Conservation (phyloP, 208 protist genomes). For the Zelonia costaricensis region DNA sequence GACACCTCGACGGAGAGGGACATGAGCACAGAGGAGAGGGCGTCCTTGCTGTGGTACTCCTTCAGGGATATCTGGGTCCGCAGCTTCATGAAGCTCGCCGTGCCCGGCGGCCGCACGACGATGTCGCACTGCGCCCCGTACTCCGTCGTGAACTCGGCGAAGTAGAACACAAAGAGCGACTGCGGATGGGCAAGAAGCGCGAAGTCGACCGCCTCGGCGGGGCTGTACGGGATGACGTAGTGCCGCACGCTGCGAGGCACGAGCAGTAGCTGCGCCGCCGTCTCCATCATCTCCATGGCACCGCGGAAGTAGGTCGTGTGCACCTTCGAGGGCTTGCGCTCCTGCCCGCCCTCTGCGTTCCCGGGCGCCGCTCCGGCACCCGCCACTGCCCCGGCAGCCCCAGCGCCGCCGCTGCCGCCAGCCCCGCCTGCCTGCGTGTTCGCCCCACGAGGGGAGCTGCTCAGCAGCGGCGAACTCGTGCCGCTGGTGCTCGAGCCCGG, state of each 20-base stretch:
- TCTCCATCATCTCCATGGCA: slow-evolving; percentile 81
- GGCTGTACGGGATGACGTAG: slow-evolving; percentile 60
- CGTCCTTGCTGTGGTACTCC: slow-evolving; percentile 50
- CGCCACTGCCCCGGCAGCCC: background rate
- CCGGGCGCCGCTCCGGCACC: background rate
- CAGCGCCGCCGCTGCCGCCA: background rate
- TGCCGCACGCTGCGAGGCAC: slow-evolving; percentile 32
- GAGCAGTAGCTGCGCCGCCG: slow-evolving; percentile 53
- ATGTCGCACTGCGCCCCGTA: slow-evolving; percentile 65
- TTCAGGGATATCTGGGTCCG: slow-evolving; percentile 62
- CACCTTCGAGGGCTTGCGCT: slow-evolving; percentile 38
- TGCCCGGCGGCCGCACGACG: slow-evolving; percentile 66
- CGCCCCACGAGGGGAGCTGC: slow-evolving; percentile 1
- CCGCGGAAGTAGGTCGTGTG: slow-evolving; percentile 53
- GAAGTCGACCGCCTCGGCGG: slow-evolving; percentile 82
- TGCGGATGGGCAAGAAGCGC: slow-evolving; percentile 64
- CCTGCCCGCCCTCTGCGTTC: slow-evolving; percentile 16
- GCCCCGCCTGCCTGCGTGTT: background rate
- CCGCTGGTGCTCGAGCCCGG: background rate
- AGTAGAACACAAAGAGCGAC: slow-evolving; percentile 90
- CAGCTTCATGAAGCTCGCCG: slow-evolving; percentile 55
- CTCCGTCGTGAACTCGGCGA: slow-evolving; percentile 80
- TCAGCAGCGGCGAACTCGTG: slow-evolving; percentile 12
- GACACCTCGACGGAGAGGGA: slow-evolving; percentile 13
- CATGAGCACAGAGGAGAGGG: slow-evolving; percentile 14